Percentiles rank a stretch among this genome's conserved stretches.
phyloP scores from a whole-genome alignment of 306 rosid genomes.

The Malus orientalis region DNA sequence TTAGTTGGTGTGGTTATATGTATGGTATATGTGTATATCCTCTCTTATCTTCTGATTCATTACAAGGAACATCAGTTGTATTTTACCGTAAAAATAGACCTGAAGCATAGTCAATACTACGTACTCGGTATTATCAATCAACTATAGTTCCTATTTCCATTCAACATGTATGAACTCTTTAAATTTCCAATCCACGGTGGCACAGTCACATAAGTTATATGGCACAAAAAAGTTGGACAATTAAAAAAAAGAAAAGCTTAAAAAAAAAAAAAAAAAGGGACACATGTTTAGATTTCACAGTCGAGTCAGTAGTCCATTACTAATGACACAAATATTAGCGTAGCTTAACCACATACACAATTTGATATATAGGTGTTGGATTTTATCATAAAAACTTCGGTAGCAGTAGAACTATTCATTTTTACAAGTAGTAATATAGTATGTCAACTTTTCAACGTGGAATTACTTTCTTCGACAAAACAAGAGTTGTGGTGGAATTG shows the following conservation, averaged over 20 bases:
- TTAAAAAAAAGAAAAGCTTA: neutral
- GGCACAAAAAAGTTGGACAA: neutral
- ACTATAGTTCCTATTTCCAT: neutral
- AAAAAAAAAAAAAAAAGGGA: neutral
- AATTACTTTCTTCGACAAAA: too few species aligned
- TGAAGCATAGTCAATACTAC: neutral
- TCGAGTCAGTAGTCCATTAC: too few species aligned
- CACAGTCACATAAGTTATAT: neutral
- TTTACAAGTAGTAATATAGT: too few species aligned
- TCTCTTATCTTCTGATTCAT: neutral
- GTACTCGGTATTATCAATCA: neutral
- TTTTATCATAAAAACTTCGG: too few species aligned
- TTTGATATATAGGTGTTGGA: too few species aligned
- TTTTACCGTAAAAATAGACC: neutral
- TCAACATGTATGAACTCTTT: too few species aligned
- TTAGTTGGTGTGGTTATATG: neutral
- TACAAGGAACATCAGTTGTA: neutral
- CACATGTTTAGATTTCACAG: too few species aligned
- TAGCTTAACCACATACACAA: too few species aligned
- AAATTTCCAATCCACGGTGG: neutral
- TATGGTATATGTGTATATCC: neutral
- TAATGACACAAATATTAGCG: too few species aligned
- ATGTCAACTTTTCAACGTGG: too few species aligned
- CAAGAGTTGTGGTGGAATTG: neutral
- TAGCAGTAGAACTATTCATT: too few species aligned